Evolutionary conservation across 1,284 basidiomycete genomes (phyloP).

Genomic region (Pseudozyma pruni): DNA sequence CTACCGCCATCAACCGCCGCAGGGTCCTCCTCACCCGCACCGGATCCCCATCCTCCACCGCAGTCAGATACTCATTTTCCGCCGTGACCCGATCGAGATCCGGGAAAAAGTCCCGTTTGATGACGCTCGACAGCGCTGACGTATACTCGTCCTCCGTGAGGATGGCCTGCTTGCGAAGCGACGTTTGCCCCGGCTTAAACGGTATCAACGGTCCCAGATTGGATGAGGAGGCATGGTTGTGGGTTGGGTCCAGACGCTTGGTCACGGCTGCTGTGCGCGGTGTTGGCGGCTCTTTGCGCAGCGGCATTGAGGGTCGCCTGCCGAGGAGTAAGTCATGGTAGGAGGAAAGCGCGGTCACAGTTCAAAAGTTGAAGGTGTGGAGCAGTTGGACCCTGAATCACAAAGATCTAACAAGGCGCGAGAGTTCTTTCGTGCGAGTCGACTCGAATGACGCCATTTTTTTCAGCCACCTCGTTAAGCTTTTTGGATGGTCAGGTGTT

Average conservation of each 20-base stretch:
- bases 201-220: constrained; percentile 44
- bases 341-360: too few species aligned
- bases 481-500: constrained; percentile 13
- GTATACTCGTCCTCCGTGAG: constrained; percentile 89
- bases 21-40: constrained; percentile 32
- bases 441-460: constrained; percentile 40
- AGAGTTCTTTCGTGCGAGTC: constrained; percentile 8
- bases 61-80: constrained; percentile 62
- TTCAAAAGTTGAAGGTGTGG: constrained; percentile 17
- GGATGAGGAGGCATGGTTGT: background rate
- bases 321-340: background rate
- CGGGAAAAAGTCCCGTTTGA: constrained; percentile 97
- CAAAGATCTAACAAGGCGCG: constrained; percentile 4
- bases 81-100: constrained; percentile 53
- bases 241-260: constrained; percentile 4
- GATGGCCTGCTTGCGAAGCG: constrained; percentile 57
- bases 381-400: constrained; percentile 22
- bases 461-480: constrained; percentile 32
- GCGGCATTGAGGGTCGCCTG: constrained; percentile 14
- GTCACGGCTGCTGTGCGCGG: constrained; percentile 34
- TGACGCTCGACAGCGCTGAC: constrained; percentile 87
- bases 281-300: constrained; percentile 46
- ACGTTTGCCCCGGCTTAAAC: constrained; percentile 44
- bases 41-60: constrained; percentile 52
- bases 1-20: constrained; percentile 25